Base-by-base conservation (phyloP, 768 basidiomycete species). In the Amylocystis lapponica region DNA sequence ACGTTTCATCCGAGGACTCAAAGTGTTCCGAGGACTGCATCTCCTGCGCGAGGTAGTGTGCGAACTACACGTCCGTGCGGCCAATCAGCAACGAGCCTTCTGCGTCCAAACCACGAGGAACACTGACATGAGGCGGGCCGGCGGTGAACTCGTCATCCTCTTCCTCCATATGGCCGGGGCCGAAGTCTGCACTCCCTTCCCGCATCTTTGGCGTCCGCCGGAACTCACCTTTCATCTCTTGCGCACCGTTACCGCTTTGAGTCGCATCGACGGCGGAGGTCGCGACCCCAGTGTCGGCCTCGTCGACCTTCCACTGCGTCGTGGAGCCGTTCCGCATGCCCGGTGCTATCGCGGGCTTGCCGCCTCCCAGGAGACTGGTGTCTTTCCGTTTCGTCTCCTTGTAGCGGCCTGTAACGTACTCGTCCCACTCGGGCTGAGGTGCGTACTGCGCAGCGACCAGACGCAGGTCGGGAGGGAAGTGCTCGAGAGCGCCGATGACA, bases 301-400 rank as follows among this genome's bases (percentile, higher is more conserved):
- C 86, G 51, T 86, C 84, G n/a, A 84, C 81, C 49, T 78, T 78
- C 83, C 83, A 83, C 50, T 73, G 70, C 38, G 63, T 52, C 46
- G 84, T 83, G 44, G 82, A 79, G 9, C 81, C 79, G 45, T 76
- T 76, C 77, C 82, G 81, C 52, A 63, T 61, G 9, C 58, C 60
- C 21, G 67, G 62, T 9, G 59, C 62, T 20, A 86, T 60, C 0
- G 76, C 70, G 4, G 88, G 87, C 60, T 86, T 89, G 5, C 88
- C 88, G 14, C 93, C 95, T 3, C 92, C 94, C 13, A 98, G 74
- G 8, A 86, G 71, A 49, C 76, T 77, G 12, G 72, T 75, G 56
- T 97, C 93, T 30, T 81, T 79, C 49, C 76, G 76, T 67, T 91
- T 91, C 9, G 91, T 88, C 61, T 96, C 92, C 27, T 78, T 74